Evolutionary conservation across 805 yeast genomes (phyloP).

Genomic region (Metschnikowia cubensis): DNA sequence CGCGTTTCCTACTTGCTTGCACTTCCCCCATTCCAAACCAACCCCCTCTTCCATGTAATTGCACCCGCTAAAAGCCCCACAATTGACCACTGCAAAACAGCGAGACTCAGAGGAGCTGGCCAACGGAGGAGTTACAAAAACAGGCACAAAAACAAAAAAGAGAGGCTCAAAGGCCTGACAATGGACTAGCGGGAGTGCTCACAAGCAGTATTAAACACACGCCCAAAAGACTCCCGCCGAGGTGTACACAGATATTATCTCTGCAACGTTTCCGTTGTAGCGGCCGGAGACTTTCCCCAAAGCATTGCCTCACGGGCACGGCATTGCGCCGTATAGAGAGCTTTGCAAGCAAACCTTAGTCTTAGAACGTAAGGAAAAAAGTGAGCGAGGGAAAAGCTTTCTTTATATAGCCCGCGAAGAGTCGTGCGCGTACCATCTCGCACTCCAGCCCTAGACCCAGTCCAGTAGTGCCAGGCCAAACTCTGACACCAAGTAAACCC

Average conservation of each 20-base stretch:
- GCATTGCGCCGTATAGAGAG: conserved; percentile 43
- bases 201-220: background rate
- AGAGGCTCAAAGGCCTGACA: background rate
- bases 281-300: conserved; percentile 92
- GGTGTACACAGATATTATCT: conserved; percentile 10
- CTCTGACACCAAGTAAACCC: too few relatives aligned
- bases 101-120: conserved; percentile 16
- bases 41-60: background rate
- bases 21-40: background rate
- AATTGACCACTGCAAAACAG: conserved; percentile 9
- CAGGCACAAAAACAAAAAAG: background rate
- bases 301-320: conserved; percentile 36
- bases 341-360: conserved; percentile 79
- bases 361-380: conserved; percentile 52
- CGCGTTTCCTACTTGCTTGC: background rate
- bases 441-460: too few relatives aligned
- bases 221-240: conserved; percentile 1
- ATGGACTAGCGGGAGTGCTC: background rate
- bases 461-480: too few relatives aligned
- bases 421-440: conserved; percentile 8
- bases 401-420: background rate
- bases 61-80: conserved; percentile 2
- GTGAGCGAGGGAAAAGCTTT: background rate
- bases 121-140: conserved; percentile 9
- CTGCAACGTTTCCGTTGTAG: conserved; percentile 55